Conservation (phyloP, 257 asterid genomes). For the Echium plantagineum region DNA sequence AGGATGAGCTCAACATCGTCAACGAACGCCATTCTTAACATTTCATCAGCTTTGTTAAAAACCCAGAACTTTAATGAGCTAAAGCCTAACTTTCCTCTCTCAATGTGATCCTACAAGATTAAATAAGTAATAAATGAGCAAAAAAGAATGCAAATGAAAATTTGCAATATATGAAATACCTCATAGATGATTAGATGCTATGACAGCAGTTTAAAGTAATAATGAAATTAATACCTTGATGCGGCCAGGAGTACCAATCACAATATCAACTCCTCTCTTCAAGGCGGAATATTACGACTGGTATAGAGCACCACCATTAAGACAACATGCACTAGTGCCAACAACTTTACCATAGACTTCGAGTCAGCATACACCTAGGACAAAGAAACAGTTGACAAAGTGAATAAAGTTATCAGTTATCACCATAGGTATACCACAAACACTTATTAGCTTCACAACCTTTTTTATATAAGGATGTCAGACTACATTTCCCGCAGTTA, state of each 20-base stretch:
- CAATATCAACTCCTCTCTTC: constrained; percentile 81
- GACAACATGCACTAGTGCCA: constrained; percentile 69
- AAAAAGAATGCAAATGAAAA: neutral
- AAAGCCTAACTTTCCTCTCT: constrained; percentile 67
- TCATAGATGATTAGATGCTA: neutral
- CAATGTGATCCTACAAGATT: constrained; percentile 65
- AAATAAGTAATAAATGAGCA: neutral
- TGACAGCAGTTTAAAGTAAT: neutral
- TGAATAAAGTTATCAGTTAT: neutral
- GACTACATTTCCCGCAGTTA: too few relatives aligned
- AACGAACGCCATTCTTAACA: constrained; percentile 98
- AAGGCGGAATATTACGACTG: constrained; percentile 41
- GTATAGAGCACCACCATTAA: constrained; percentile 77
- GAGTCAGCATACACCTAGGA: constrained; percentile 64
- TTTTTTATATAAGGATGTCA: too few relatives aligned
- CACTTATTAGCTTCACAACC: neutral
- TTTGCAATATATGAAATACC: neutral
- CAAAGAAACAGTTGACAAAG: neutral
- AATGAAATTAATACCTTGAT: constrained; percentile 44
- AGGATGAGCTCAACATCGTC: constrained; percentile 95
- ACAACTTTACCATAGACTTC: constrained; percentile 62
- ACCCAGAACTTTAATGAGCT: constrained; percentile 72
- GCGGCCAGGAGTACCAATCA: constrained; percentile 91
- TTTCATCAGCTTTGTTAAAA: constrained; percentile 98
- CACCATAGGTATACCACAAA: neutral